These are phyloP conservation scores for Monosporascus sp. DNA, from an alignment of 2,329 filamentous ascomycete genomes.

Conservation along the genomic window DNA sequence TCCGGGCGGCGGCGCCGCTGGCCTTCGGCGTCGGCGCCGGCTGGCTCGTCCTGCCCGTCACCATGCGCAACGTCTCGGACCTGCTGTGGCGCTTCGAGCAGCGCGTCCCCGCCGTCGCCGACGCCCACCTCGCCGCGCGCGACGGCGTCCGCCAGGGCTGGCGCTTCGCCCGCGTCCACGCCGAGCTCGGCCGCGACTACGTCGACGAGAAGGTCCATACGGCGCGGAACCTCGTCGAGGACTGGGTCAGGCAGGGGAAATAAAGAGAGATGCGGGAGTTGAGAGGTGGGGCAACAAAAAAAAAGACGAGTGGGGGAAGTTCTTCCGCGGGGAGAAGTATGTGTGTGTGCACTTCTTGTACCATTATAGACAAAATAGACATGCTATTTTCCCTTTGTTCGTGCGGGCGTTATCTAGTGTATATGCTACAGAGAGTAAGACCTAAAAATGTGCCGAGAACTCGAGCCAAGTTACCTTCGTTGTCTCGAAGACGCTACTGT, in stretches of 20 bases:
- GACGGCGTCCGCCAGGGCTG: conserved; percentile 65
- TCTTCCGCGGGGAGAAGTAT: neutral
- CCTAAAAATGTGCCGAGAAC: no score
- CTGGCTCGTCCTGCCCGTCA: conserved; percentile 80
- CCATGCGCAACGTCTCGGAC: conserved; percentile 82
- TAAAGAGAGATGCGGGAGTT: conserved; percentile 32
- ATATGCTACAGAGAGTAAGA: no score
- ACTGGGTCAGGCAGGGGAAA: conserved; percentile 88
- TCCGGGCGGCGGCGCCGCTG: conserved; percentile 72
- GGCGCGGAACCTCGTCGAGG: conserved; percentile 72
- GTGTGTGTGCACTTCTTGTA: conserved; percentile 22
- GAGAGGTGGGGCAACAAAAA: neutral
- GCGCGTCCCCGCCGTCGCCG: conserved; percentile 74
- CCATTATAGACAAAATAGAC: conserved; percentile 23
- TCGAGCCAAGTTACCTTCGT: no score
- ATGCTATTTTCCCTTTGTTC: conserved; percentile 5
- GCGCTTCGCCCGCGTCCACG: conserved; percentile 70
- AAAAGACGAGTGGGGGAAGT: neutral
- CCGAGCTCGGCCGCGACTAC: conserved; percentile 62
- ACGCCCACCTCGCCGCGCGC: conserved; percentile 70
- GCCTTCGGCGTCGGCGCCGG: conserved; percentile 78
- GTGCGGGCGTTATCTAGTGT: neutral
- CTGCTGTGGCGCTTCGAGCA: conserved; percentile 92
- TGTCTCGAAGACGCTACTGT: no score
- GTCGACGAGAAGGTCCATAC: conserved; percentile 77